Evolutionary conservation across 2,329 filamentous ascomycete species (phyloP).

Genomic region (Aschersonia sp.): DNA sequence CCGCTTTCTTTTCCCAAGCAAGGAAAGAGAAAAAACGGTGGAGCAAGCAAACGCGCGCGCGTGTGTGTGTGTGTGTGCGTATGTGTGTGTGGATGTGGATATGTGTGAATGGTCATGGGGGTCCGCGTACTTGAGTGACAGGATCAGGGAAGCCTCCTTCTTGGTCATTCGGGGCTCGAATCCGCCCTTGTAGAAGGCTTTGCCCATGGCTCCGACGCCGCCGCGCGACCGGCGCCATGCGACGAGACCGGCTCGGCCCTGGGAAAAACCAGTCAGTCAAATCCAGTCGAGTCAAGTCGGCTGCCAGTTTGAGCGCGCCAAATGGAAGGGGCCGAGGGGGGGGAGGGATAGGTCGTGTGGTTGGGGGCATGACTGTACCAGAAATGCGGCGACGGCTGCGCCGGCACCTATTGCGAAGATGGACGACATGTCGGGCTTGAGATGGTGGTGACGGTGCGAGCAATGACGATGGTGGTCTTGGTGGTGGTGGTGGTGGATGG

Average conservation of each 20-base stretch:
- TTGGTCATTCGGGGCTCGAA: conserved; percentile 92
- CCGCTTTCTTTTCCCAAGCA: no score
- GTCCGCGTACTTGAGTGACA: conserved; percentile 63
- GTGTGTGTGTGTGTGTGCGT: no score
- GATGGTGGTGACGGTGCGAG: neutral
- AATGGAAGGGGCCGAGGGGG: no score
- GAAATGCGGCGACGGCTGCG: conserved; percentile 35
- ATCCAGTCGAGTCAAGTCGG: no score
- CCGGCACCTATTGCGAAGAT: conserved; percentile 31
- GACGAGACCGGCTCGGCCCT: conserved; percentile 88
- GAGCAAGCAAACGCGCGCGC: no score
- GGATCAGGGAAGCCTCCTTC: conserved; percentile 77
- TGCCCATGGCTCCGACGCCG: conserved; percentile 65
- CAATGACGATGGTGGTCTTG: no score
- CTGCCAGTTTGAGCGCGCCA: neutral
- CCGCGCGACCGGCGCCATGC: conserved; percentile 73
- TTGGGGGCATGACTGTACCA: conserved; percentile 19
- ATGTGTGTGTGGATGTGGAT: neutral
- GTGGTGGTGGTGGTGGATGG: no score
- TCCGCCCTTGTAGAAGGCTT: conserved; percentile 95
- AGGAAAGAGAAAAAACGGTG: no score
- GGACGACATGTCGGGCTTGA: conserved; percentile 20
- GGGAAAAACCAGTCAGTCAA: conserved; percentile 1
- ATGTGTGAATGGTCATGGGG: neutral
- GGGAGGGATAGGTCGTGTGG: no score